Conservation (phyloP, 208 protist species). For the Acanthamoeba healyi region DNA sequence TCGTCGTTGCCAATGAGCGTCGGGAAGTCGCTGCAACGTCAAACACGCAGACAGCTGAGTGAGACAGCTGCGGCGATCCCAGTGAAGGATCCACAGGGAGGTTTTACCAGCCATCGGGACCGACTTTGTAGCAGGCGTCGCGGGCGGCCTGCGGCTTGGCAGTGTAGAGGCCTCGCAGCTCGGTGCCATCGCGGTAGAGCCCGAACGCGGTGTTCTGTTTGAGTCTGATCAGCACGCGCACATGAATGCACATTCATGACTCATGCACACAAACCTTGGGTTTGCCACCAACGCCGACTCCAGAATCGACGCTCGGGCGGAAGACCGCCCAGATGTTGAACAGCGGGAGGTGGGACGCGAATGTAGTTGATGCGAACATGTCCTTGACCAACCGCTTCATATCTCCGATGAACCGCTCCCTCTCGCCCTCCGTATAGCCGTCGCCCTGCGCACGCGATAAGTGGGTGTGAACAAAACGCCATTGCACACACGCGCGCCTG, state of each 20-base stretch:
- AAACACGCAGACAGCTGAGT: neutral
- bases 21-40: conserved; percentile 53
- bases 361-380: conserved; percentile 60
- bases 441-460: conserved; percentile 1
- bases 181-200: conserved; percentile 64
- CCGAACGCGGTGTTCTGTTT: conserved; percentile 20
- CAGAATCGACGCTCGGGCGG: conserved; percentile 69
- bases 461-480: neutral
- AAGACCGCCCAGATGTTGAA: conserved; percentile 76
- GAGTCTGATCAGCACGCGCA: neutral
- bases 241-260: neutral
- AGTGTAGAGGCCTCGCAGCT: conserved; percentile 69
- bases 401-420: conserved; percentile 28
- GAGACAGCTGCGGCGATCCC: neutral
- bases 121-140: conserved; percentile 16
- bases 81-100: no score
- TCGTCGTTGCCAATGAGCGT: conserved; percentile 68
- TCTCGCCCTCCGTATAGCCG: conserved; percentile 52
- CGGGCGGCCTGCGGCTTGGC: conserved; percentile 40
- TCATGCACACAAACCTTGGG: neutral
- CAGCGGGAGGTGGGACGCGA: conserved; percentile 66
- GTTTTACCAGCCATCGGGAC: conserved; percentile 57
- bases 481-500: neutral
- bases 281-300: conserved; percentile 51
- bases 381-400: conserved; percentile 63